Evolutionary conservation across 805 yeast genomes (phyloP).

Genomic region (Yamadazyma akitaensis): DNA sequence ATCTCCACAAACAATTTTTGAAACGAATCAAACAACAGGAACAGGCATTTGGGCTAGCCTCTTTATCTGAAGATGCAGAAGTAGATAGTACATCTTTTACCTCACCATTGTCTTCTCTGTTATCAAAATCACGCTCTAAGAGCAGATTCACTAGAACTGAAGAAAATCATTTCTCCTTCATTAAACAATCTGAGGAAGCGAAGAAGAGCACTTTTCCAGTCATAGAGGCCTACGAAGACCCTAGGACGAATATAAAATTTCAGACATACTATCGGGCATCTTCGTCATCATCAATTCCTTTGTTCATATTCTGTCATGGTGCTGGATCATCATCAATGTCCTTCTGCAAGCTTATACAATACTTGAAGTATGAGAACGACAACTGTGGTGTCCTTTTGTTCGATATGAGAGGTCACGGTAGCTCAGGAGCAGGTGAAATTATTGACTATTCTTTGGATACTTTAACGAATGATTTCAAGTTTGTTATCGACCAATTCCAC

Average conservation of each 20-base stretch:
- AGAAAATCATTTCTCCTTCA: conserved; percentile 9
- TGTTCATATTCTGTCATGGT: conserved; percentile 85
- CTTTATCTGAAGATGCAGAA: conserved; percentile 18
- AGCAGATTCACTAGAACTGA: conserved; percentile 5
- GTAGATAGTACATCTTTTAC: neutral
- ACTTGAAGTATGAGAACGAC: conserved; percentile 17
- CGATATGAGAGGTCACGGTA: conserved; percentile 88
- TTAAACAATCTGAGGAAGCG: neutral
- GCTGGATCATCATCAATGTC: conserved; percentile 89
- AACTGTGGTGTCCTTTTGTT: conserved; percentile 61
- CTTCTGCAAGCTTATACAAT: conserved; percentile 53
- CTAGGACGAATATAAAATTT: conserved; percentile 13
- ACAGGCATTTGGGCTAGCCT: conserved; percentile 18
- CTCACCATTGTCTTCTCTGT: neutral
- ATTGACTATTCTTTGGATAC: conserved; percentile 43
- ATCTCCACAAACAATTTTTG: conserved; percentile 25
- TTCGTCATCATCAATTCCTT: conserved; percentile 35
- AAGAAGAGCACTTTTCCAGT: conserved; percentile 3
- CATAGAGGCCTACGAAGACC: conserved; percentile 16
- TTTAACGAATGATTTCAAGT: conserved; percentile 56
- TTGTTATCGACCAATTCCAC: conserved; percentile 42
- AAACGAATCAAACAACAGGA: conserved; percentile 24
- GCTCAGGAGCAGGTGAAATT: conserved; percentile 13
- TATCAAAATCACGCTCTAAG: neutral
- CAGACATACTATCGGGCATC: conserved; percentile 62